phyloP scores from a whole-genome alignment of 805 yeast species.

The Cyberlindnera veronae region DNA sequence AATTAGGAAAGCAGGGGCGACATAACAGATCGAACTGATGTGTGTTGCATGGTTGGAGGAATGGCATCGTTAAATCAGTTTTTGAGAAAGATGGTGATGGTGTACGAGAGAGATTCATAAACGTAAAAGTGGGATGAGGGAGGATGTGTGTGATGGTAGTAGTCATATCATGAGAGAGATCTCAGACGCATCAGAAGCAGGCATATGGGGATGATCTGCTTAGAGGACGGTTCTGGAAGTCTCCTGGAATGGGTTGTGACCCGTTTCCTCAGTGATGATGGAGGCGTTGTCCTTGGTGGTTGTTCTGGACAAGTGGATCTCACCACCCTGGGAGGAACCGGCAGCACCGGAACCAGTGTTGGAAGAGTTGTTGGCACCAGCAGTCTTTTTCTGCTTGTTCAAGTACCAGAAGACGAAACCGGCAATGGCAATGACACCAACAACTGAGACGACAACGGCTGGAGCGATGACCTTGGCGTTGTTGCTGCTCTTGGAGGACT shows the following conservation, averaged over 20 bases:
- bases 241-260: conserved; percentile 28
- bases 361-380: too few relatives aligned
- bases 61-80: too few relatives aligned
- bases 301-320: conserved; percentile 25
- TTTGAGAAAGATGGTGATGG: too few relatives aligned
- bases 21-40: too few relatives aligned
- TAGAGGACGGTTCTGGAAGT: conserved; percentile 28
- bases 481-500: conserved; percentile 11
- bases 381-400: conserved; percentile 21
- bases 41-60: too few relatives aligned
- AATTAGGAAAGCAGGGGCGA: too few relatives aligned
- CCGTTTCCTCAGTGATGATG: conserved; percentile 25
- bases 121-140: too few relatives aligned
- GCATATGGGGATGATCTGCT: too few relatives aligned
- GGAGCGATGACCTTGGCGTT: conserved; percentile 37
- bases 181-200: too few relatives aligned
- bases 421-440: conserved; percentile 30
- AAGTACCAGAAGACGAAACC: conserved; percentile 32
- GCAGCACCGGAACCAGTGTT: conserved; percentile 2
- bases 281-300: conserved; percentile 22
- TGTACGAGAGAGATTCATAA: too few relatives aligned
- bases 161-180: too few relatives aligned
- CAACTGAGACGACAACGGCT: conserved; percentile 42
- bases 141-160: too few relatives aligned
- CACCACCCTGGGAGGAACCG: conserved; percentile 13